These are phyloP conservation scores for Lecanicillium sp. DNA, from an alignment of 2,329 filamentous ascomycete species.

Conservation along the genomic window DNA sequence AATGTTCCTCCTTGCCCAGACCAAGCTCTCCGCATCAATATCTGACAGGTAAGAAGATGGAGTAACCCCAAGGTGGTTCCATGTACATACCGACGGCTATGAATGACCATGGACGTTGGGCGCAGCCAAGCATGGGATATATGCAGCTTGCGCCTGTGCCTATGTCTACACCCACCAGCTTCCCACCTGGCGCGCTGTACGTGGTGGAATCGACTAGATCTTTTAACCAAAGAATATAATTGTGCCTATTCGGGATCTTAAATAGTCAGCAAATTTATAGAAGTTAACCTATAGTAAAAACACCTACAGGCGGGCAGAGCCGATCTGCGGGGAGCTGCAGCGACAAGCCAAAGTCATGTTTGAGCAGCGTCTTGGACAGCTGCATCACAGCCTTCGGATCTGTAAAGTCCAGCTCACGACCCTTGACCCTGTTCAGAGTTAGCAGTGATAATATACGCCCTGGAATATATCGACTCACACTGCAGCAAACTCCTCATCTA, in stretches of 20 bases:
- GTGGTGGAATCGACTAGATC: conserved; percentile 67
- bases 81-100: conserved; percentile 48
- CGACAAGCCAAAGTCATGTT: conserved; percentile 64
- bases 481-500: conserved; percentile 36
- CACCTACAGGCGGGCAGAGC: conserved; percentile 72
- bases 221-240: conserved; percentile 89
- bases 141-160: conserved; percentile 90
- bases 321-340: conserved; percentile 70
- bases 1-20: conserved; percentile 63
- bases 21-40: conserved; percentile 65
- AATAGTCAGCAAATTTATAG: conserved; percentile 3
- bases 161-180: conserved; percentile 69
- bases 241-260: conserved; percentile 62
- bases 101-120: conserved; percentile 67
- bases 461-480: conserved; percentile 27
- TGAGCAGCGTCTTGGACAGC: conserved; percentile 68
- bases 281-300: not conserved
- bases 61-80: too few species aligned
- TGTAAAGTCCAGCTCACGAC: conserved; percentile 67
- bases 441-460: not conserved
- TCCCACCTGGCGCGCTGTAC: conserved; percentile 41
- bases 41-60: conserved; percentile 39
- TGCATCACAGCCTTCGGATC: conserved; percentile 72
- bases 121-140: conserved; percentile 76
- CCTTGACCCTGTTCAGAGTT: conserved; percentile 26